These are phyloP conservation scores for Scenedesmus sp. DNA, from an alignment of 163 green algal genomes.

Conservation along the genomic window DNA sequence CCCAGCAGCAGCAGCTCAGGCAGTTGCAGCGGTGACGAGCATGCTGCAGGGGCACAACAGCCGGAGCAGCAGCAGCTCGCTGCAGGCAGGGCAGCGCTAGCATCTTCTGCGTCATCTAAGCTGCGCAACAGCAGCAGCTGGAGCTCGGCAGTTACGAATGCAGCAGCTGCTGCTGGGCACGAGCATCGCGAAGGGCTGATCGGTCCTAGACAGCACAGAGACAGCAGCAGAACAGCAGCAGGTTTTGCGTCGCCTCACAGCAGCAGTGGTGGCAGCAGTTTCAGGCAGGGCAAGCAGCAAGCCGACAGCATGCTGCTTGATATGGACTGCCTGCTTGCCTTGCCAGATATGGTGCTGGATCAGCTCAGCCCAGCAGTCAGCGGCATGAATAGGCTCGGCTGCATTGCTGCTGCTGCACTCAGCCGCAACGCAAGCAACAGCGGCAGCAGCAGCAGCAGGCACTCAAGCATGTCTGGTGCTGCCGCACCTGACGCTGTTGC, in stretches of 20 bases:
- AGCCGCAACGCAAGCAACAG: neutral
- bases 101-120: neutral
- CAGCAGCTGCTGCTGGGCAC: neutral
- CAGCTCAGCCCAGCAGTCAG: neutral
- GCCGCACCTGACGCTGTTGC: constrained; percentile 5
- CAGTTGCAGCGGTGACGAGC: neutral
- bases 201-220: neutral
- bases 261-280: neutral
- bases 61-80: neutral
- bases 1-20: neutral
- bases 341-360: constrained; percentile 2
- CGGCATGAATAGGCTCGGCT: neutral
- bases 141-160: neutral
- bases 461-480: neutral
- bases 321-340: neutral
- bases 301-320: neutral
- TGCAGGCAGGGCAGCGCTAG: neutral
- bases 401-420: constrained; percentile 8
- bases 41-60: neutral
- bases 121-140: neutral
- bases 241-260: neutral
- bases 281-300: neutral
- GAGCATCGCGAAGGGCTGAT: neutral
- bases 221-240: neutral
- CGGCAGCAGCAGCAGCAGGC: constrained; percentile 22